Evolutionary conservation across 345 rosid species (phyloP).

Genomic region (Sonneratia caseolaris): DNA sequence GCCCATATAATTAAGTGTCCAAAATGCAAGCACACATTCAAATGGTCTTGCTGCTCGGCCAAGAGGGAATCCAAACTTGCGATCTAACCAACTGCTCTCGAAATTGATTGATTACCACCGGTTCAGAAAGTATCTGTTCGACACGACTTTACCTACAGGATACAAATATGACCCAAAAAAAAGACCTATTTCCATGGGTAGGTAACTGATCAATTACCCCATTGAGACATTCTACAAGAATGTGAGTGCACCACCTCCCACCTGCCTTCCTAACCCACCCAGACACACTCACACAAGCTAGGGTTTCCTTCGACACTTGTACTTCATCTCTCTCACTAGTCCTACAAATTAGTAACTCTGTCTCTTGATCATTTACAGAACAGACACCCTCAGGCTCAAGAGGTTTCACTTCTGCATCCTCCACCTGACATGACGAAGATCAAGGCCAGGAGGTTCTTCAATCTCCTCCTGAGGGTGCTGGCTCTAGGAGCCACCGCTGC

Average conservation of each 20-base stretch:
- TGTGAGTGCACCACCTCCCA: constrained; percentile 14
- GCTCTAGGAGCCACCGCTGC: constrained; percentile 29
- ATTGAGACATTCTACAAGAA: background rate
- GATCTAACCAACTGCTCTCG: too few species aligned
- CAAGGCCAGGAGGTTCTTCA: constrained; percentile 12
- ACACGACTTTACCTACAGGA: background rate
- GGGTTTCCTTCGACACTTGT: background rate
- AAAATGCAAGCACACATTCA: too few species aligned
- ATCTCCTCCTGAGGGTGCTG: constrained; percentile 28
- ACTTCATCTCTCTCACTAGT: background rate
- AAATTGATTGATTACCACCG: too few species aligned
- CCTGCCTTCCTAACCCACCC: constrained; percentile 8
- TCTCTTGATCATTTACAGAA: background rate
- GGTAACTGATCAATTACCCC: background rate
- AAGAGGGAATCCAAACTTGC: too few species aligned
- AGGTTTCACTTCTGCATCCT: background rate
- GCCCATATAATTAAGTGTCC: too few species aligned
- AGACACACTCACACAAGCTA: background rate
- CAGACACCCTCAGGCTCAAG: background rate
- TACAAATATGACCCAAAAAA: background rate
- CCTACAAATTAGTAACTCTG: background rate
- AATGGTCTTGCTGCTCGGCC: too few species aligned
- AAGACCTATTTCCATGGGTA: background rate
- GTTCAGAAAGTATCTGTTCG: too few species aligned
- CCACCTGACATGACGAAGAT: background rate